phyloP scores from a whole-genome alignment of 192 early-diverging fungal species.

The Polychytrium aggregatum region DNA sequence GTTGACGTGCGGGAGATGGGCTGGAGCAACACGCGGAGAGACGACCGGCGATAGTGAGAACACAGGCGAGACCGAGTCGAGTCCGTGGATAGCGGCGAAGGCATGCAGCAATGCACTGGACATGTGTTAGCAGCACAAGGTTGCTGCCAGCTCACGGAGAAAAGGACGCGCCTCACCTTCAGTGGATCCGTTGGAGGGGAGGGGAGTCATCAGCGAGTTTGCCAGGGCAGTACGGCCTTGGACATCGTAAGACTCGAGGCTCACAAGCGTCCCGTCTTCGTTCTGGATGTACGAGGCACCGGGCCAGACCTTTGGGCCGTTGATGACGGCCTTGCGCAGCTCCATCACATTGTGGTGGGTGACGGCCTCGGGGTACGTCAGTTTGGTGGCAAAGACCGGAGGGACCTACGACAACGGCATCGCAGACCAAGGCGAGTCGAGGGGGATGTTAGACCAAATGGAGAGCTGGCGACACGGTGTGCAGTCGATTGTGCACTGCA shows the following conservation, averaged over 20 bases:
- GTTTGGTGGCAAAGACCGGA: conserved; percentile 83
- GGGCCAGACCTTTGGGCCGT: conserved; percentile 92
- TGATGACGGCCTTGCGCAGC: conserved; percentile 83
- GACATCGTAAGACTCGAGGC: conserved; percentile 65
- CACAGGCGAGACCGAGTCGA: no score
- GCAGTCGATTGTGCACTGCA: no score
- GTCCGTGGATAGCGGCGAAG: no score
- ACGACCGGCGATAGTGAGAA: no score
- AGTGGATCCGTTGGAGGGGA: conserved; percentile 6
- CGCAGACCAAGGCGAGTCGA: no score
- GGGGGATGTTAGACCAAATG: no score
- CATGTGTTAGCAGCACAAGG: no score
- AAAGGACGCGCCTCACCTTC: conserved; percentile 19
- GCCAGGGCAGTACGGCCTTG: conserved; percentile 88
- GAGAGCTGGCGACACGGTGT: no score
- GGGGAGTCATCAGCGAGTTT: conserved; percentile 66
- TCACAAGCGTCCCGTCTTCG: conserved; percentile 84
- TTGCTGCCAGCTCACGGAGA: no score
- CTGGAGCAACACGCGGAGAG: no score
- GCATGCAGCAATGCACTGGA: no score
- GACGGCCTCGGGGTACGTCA: conserved; percentile 97
- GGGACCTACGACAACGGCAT: conserved; percentile 44
- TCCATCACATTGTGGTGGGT: conserved; percentile 90
- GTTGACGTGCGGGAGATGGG: conserved; percentile 63
- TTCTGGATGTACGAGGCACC: conserved; percentile 90